These are phyloP conservation scores for Panus rudis DNA, from an alignment of 768 basidiomycete species.

Conservation along the genomic window DNA sequence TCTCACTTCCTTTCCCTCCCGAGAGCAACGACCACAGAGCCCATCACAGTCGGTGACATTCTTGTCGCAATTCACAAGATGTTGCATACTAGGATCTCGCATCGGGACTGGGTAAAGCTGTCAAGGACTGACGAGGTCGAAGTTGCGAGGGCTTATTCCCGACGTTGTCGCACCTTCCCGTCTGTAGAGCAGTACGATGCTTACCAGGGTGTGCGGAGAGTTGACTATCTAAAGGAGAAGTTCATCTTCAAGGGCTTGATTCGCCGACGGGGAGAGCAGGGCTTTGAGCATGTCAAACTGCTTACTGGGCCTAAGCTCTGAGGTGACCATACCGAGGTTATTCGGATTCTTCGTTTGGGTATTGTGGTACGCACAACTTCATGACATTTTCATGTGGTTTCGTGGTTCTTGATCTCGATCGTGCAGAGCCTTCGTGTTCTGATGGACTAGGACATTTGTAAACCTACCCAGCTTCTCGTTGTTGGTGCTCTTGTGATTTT, in stretches of 20 bases:
- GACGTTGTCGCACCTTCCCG: conserved; percentile 24
- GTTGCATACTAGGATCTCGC: conserved; percentile 32
- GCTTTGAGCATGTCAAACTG: conserved; percentile 14
- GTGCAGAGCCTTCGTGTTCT: no score
- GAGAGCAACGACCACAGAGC: conserved; percentile 24
- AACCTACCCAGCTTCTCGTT: no score
- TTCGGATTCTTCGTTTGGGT: background rate
- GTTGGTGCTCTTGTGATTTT: no score
- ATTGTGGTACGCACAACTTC: no score
- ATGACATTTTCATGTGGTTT: no score
- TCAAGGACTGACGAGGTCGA: conserved; percentile 20
- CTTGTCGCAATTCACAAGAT: conserved; percentile 40
- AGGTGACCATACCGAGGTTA: background rate
- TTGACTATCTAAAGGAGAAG: conserved; percentile 30
- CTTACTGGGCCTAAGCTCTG: conserved; percentile 4
- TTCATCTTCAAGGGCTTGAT: conserved; percentile 30
- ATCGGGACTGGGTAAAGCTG: conserved; percentile 26
- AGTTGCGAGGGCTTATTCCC: conserved; percentile 30
- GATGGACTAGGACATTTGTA: no score
- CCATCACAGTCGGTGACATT: conserved; percentile 53
- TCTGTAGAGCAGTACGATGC: conserved; percentile 25
- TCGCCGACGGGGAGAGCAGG: conserved; percentile 15
- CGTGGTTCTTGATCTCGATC: no score
- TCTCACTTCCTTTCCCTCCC: conserved; percentile 15
- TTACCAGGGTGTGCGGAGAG: conserved; percentile 30